Percentiles rank a stretch among this genome's conserved stretches.
phyloP scores from a whole-genome alignment of 2,329 filamentous ascomycete genomes.

The Colletotrichum magnum region DNA sequence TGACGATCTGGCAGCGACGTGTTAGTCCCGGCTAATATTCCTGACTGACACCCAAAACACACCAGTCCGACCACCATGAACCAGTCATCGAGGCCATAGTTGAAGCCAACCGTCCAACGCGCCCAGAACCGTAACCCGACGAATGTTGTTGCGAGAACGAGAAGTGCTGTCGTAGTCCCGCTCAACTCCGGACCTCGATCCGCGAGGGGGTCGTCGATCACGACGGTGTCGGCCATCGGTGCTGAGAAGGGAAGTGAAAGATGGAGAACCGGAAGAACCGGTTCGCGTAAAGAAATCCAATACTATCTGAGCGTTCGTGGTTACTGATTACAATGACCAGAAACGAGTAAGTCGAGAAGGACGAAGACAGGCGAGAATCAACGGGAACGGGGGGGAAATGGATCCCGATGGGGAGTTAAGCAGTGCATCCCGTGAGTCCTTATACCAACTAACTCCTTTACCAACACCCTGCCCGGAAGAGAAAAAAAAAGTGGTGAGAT shows the following conservation, averaged over 20 bases:
- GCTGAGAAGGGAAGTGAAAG: slow-evolving; percentile 8
- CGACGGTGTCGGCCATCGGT: slow-evolving; percentile 26
- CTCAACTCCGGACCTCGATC: slow-evolving; percentile 33
- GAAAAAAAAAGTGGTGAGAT: slow-evolving; percentile 23
- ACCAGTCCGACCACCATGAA: slow-evolving; percentile 35
- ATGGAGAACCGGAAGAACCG: slow-evolving; percentile 3
- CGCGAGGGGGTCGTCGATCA: slow-evolving; percentile 24
- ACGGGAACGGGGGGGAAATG: background rate
- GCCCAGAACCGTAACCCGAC: slow-evolving; percentile 34
- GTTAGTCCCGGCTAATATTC: background rate
- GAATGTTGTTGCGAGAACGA: slow-evolving; percentile 32
- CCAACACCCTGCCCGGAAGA: background rate
- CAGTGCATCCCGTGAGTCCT: slow-evolving; percentile 15
- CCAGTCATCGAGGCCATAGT: slow-evolving; percentile 36
- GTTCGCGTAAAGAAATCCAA: background rate
- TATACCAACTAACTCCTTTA: slow-evolving; percentile 17
- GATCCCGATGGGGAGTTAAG: background rate
- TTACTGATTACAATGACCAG: background rate
- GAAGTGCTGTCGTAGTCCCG: slow-evolving; percentile 29
- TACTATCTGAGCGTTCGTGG: slow-evolving; percentile 8
- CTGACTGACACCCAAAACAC: background rate
- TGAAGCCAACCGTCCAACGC: slow-evolving; percentile 29
- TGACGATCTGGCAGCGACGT: slow-evolving; percentile 8
- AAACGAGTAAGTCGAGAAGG: background rate
- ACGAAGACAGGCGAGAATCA: slow-evolving; percentile 4